Evolutionary conservation across 176 grass and related monocot genomes (phyloP).

Genomic region (Alloteropsis semialata): DNA sequence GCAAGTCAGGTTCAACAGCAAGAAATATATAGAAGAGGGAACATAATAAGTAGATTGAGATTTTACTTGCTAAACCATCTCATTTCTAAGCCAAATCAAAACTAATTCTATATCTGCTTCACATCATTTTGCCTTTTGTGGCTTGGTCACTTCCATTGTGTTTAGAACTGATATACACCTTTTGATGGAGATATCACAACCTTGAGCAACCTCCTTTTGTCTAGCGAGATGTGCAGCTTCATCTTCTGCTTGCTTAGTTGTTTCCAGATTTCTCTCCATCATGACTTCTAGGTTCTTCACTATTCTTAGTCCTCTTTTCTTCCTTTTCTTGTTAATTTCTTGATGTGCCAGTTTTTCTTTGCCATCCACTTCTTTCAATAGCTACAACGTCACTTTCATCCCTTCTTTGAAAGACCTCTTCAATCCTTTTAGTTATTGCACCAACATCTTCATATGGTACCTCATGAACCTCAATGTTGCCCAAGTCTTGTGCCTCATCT

Average conservation of each 20-base stretch:
- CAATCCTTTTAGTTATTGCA: no score
- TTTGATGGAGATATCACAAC: not conserved
- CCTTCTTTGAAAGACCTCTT: no score
- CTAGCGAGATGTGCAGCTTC: not conserved
- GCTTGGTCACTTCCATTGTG: not conserved
- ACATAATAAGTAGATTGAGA: no score
- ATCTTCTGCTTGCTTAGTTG: not conserved
- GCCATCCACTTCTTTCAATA: not conserved
- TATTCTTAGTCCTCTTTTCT: not conserved
- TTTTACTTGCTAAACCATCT: not conserved
- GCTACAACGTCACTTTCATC: not conserved
- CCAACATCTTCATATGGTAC: no score
- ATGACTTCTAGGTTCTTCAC: not conserved
- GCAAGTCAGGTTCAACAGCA: no score
- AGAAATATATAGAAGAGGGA: no score
- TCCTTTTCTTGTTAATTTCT: not conserved
- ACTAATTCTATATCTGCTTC: not conserved
- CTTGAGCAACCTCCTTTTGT: not conserved
- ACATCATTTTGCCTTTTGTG: not conserved
- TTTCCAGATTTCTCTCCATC: not conserved
- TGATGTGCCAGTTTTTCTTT: not conserved
- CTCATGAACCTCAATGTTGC: not conserved
- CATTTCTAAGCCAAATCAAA: not conserved
- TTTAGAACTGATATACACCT: not conserved
- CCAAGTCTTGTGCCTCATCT: no score